Conservation (phyloP, 2,329 filamentous ascomycete genomes). For the Dactylonectria macrodidyma region DNA sequence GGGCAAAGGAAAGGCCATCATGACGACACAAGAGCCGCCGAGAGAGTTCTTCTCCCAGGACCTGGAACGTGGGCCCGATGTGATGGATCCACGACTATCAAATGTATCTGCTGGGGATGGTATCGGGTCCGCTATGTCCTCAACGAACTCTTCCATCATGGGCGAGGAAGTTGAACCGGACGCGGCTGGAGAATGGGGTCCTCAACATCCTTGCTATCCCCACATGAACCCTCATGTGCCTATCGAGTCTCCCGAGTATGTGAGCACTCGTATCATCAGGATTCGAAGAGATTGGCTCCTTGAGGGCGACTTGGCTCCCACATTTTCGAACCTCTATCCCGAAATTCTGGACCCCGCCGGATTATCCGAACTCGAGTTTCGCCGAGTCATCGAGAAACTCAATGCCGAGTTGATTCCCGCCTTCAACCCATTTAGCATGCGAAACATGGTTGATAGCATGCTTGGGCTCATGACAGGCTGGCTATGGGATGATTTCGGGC, state of each 20-base stretch:
- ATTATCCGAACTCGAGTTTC: slow-evolving; percentile 88
- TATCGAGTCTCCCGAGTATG: slow-evolving; percentile 79
- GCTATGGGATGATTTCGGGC: slow-evolving; percentile 92
- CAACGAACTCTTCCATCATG: slow-evolving; percentile 73
- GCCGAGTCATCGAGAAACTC: slow-evolving; percentile 83
- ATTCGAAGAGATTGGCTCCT: slow-evolving; percentile 93
- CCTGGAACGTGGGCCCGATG: slow-evolving; percentile 68
- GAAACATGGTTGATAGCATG: slow-evolving; percentile 85
- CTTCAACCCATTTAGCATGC: slow-evolving; percentile 82
- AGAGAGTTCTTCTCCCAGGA: slow-evolving; percentile 63
- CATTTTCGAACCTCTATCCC: slow-evolving; percentile 95
- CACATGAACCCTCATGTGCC: slow-evolving; percentile 95
- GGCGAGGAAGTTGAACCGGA: slow-evolving; percentile 76
- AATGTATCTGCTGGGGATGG: slow-evolving; percentile 65
- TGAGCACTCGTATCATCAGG: slow-evolving; percentile 89
- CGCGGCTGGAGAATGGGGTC: slow-evolving; percentile 88
- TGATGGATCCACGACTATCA: slow-evolving; percentile 61
- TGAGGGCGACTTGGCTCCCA: slow-evolving; percentile 89
- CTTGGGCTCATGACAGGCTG: slow-evolving; percentile 90
- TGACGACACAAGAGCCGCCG: slow-evolving; percentile 58
- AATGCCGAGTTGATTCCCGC: slow-evolving; percentile 83
- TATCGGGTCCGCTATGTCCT: slow-evolving; percentile 70
- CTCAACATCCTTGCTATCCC: slow-evolving; percentile 93
- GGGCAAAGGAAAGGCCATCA: slow-evolving; percentile 66
- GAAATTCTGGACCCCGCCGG: slow-evolving; percentile 92